Evolutionary conservation across 2,329 filamentous ascomycete species (phyloP).

Genomic region (Nannizzia gypsea): DNA sequence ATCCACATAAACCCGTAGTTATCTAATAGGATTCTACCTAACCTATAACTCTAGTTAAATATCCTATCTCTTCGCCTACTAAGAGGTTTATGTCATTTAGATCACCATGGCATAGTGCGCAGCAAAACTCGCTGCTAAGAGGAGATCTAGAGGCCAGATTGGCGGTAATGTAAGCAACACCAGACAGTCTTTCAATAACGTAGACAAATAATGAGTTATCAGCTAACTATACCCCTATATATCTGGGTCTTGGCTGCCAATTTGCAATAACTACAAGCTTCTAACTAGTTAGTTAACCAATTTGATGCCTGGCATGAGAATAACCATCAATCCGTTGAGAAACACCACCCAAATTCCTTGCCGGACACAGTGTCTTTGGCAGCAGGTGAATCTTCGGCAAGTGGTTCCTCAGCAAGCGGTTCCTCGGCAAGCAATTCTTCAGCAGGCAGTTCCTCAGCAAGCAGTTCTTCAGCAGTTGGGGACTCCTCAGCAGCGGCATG

Average conservation of each 20-base stretch:
- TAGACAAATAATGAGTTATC: conserved; percentile 4
- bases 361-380: background rate
- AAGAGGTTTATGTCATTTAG: conserved; percentile 1
- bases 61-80: conserved; percentile 3
- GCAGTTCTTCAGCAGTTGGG: background rate
- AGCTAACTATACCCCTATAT: conserved; percentile 6
- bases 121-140: background rate
- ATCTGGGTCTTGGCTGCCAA: conserved; percentile 5
- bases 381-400: too few relatives aligned
- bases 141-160: background rate
- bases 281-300: too few relatives aligned
- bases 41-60: conserved; percentile 5
- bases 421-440: too few relatives aligned
- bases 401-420: too few relatives aligned
- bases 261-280: too few relatives aligned
- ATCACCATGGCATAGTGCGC: conserved; percentile 1
- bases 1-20: conserved; percentile 1
- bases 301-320: background rate
- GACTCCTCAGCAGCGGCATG: background rate
- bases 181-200: conserved; percentile 7
- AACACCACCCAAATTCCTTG: background rate
- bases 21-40: background rate
- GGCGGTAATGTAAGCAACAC: conserved; percentile 7
- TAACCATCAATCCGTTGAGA: background rate
- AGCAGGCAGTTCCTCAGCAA: too few relatives aligned